phyloP scores from a whole-genome alignment of 176 grass and related monocot species.

The Urochloa ruziziensis region DNA sequence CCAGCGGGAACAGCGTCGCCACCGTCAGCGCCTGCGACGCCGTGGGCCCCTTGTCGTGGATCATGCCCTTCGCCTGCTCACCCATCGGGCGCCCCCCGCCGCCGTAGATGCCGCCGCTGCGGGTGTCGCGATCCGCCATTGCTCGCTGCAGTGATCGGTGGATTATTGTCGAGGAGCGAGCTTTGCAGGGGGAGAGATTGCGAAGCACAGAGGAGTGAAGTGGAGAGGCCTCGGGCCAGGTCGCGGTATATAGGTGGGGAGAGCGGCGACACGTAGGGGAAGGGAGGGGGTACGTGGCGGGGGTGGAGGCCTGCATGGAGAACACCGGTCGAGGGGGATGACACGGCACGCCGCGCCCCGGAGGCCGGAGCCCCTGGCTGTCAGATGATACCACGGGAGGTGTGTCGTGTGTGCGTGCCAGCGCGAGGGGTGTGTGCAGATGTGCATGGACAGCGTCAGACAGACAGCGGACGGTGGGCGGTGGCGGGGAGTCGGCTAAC shows the following conservation, averaged over 20 bases:
- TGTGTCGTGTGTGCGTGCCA: conserved; percentile 4
- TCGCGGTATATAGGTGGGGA: conserved; percentile 35
- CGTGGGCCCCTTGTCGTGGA: conserved; percentile 64
- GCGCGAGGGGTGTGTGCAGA: background rate
- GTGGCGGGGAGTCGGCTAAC: background rate
- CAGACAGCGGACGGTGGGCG: background rate
- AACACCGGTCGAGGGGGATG: conserved; percentile 37
- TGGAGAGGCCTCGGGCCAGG: background rate
- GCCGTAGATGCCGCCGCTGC: conserved; percentile 19
- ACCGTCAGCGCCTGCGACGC: conserved; percentile 81
- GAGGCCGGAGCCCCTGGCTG: background rate
- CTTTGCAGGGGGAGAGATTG: too few species aligned
- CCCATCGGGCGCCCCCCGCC: conserved; percentile 18
- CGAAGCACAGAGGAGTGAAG: background rate
- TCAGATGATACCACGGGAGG: background rate
- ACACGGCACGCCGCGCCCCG: conserved; percentile 14
- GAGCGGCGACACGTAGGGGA: conserved; percentile 63
- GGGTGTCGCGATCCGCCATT: conserved; percentile 56
- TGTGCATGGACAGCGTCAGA: background rate
- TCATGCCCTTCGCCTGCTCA: conserved; percentile 49
- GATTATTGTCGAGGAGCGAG: background rate
- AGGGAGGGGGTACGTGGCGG: conserved; percentile 47
- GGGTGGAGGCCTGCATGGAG: conserved; percentile 48
- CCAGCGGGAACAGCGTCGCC: conserved; percentile 79
- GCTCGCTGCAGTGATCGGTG: background rate